Percentiles rank a stretch among this genome's conserved stretches.
phyloP scores from a whole-genome alignment of 148 eudicot species.

The Vaccinium vitisidaea region DNA sequence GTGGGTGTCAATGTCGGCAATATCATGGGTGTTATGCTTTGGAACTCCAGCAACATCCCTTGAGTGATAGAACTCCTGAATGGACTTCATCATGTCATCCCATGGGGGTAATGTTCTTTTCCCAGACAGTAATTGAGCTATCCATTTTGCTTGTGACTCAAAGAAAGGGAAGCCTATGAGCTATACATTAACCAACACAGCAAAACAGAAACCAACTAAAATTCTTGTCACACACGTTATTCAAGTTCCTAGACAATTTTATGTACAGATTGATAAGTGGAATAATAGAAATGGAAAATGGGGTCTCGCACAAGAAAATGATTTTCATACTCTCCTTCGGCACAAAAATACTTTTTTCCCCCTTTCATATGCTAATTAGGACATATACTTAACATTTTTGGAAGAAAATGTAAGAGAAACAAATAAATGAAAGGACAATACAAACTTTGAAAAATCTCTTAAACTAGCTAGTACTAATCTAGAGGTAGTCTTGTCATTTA shows the following conservation, averaged over 20 bases:
- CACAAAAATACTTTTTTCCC: not conserved
- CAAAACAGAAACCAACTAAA: not conserved
- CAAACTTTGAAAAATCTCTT: too few relatives aligned
- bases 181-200: slow-evolving; percentile 24
- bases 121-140: slow-evolving; percentile 63
- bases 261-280: too few relatives aligned
- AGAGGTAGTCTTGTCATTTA: too few relatives aligned
- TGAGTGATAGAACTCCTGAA: slow-evolving; percentile 52
- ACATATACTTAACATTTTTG: not conserved
- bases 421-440: too few relatives aligned
- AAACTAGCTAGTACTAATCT: too few relatives aligned
- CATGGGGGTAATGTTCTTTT: slow-evolving; percentile 57
- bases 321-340: not conserved
- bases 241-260: too few relatives aligned
- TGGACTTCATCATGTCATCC: slow-evolving; percentile 77
- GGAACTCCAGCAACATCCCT: slow-evolving; percentile 64
- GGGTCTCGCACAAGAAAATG: not conserved
- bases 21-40: slow-evolving; percentile 67
- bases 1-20: slow-evolving; percentile 24
- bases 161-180: slow-evolving; percentile 82
- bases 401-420: not conserved
- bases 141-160: slow-evolving; percentile 86
- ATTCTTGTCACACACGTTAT: not conserved
- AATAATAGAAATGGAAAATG: too few relatives aligned
- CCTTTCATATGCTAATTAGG: not conserved